phyloP scores from a whole-genome alignment of 768 basidiomycete genomes.

The Omphalotus guepiniiformis region DNA sequence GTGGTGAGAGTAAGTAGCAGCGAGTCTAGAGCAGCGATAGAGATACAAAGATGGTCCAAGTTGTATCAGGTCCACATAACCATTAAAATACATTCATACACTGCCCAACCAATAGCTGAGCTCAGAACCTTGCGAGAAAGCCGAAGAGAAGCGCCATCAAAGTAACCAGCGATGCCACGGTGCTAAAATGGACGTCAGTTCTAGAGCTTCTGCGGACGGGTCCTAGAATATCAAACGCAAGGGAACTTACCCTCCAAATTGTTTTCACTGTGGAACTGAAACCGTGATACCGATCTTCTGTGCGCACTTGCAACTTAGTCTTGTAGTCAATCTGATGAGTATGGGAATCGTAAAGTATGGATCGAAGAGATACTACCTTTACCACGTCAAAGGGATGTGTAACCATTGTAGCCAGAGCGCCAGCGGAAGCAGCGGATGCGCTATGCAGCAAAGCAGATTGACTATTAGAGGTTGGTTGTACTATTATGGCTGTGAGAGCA shows the following conservation, averaged over 20 bases:
- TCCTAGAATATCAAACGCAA: too few relatives aligned
- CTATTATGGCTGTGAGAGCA: constrained; percentile 31
- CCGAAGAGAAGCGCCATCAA: constrained; percentile 81
- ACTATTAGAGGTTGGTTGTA: constrained; percentile 37
- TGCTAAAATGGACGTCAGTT: constrained; percentile 50
- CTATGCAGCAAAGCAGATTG: constrained; percentile 54
- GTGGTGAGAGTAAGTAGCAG: too few relatives aligned
- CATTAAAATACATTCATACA: constrained; percentile 78
- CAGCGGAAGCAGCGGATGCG: constrained; percentile 72
- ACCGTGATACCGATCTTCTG: constrained; percentile 69
- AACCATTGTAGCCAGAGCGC: constrained; percentile 75
- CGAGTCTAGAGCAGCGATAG: too few relatives aligned
- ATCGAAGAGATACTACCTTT: constrained; percentile 52
- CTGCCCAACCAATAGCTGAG: constrained; percentile 89
- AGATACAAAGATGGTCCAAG: too few relatives aligned
- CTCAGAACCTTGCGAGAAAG: constrained; percentile 83
- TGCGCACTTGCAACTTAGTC: constrained; percentile 93
- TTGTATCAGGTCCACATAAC: constrained; percentile 42
- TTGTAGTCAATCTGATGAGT: constrained; percentile 23
- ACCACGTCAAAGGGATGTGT: constrained; percentile 95
- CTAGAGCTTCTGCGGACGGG: too few relatives aligned
- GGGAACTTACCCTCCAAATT: constrained; percentile 59
- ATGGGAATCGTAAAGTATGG: background rate
- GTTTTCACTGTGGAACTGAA: constrained; percentile 58
- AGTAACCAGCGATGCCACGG: constrained; percentile 76